Evolutionary conservation across 2,329 filamentous ascomycete species (phyloP), one percentile per base, ranked within the genome.

Genomic region (Fusarium sp.): DNA sequence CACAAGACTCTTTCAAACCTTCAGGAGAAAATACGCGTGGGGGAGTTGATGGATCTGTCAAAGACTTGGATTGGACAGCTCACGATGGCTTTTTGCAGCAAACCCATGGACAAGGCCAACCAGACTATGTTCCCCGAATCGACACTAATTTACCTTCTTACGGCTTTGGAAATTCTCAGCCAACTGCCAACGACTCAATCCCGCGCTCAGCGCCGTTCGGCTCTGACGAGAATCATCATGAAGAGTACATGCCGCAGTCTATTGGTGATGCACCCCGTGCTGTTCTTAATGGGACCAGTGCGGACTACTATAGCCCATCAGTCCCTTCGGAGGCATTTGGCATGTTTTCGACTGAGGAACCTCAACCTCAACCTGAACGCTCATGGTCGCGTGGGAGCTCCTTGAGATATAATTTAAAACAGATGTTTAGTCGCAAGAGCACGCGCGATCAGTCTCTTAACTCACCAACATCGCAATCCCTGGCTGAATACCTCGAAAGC

Each of bases 241-340:
- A 72, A 37, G 76, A 80, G 30, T 78, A 77, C 59, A 76, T 79
- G 74, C 79, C 79, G 21, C 75, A 76, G 47, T 70, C 75, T n/a
- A 72, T 78, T 15, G 69, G 62, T 9, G 75, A 79, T 60, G 77
- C 79, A 35, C 78, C 80, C 25, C 75, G 79, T 35, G 79, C 78
- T 46, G 78, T 80, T 43, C 81, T 82, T 47, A 79, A 75, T 61
- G 82, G 81, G 42, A 81, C 79, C 43, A 85, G 79, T 59, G 82
- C 82, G 47, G 82, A 84, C 64, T 85, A 85, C 67, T 85, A 85
- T 72, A 83, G 82, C 54, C 79, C 81, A 18, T 81, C 81, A 6
- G 80, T 85, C 49, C 83, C 83, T 5, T 83, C 82, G 6, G 81
- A 83, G 59, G 82, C 82, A 9, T 84, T 84, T 68, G 83, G 82